Base-by-base conservation (phyloP, 2,329 filamentous ascomycete genomes). In the Achaetomium macrosporum region DNA sequence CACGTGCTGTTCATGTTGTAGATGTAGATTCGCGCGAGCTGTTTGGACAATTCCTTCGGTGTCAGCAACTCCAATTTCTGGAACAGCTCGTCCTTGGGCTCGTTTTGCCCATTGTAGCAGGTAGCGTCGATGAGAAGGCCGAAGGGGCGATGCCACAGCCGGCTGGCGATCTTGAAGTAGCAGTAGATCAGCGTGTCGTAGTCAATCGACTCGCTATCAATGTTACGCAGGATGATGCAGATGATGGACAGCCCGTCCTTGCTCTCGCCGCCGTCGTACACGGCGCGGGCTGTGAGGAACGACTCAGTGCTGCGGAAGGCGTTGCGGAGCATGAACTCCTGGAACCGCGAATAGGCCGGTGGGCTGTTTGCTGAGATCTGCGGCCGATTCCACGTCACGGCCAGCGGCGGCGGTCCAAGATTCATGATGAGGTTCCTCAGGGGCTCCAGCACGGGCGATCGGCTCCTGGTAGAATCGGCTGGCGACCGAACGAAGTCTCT, bases 1-100 rank as follows among this genome's bases (percentile, higher is more conserved):
- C 84, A 86, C 11, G 82, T 78, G 62, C 80, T 85, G 61, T 87
- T 87, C 83, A 87, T 87, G 63, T 87, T 87, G 67, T 87, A 87
- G 15, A 87, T 74, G 58, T 87, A 87, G 39, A 85, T 75, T 36
- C 82, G 75, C 1, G 77, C 73, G 4, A 87, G 69, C 54, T 83
- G 79, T 47, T 73, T 74, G 1, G 77, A 74, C 42, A 87, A 66
- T 60, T 87, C 84, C 0, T 74, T 73, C 0, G 84, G 83, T 3
- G 80, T 82, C 3, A 87, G 73, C 11, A 78, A 68, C 61, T 86
- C 82, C 9, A 85, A 69, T 60, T 78, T 84, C 49, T 78, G 79
- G 61, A 86, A 83, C 2, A 87, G 68, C 16, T 83, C 79, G 62
- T 87, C 84, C 56, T 80, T 79, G 12, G 82, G 77, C 58, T 87